Evolutionary conservation across 2,329 filamentous ascomycete genomes (phyloP), one percentile per base, ranked within the genome.

Genomic region (Mycosphaerelloides madeirae): DNA sequence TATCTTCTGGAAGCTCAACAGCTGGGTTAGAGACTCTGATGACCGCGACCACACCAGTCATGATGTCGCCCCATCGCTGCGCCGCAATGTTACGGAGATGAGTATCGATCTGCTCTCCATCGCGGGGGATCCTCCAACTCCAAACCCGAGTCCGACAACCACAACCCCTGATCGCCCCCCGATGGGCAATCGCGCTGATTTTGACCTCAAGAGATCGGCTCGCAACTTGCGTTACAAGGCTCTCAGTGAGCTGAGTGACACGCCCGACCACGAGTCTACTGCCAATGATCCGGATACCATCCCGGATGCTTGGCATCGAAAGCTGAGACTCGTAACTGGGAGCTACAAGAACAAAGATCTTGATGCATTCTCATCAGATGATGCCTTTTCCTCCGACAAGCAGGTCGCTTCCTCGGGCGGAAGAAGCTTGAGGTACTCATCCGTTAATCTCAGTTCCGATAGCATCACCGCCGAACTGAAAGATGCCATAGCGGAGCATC

Each of bases 211-310:
- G 39, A 46, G 56, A n/a, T 57, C 59, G 6, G 45, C 54, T n/a
- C 51, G 57, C 29, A 53, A 59, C 32, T 52, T 51, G 43, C 52
- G 57, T 13, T 60, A 60, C 48, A 59, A 58, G 28, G 55, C 56
- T 9, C 39, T 61, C 16, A 20, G 31, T 3, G 31, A 43, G 14
- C 13, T 31, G 36, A 22, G 15, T 6, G 11, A 9, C 3, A 20
- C 34, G 5, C 29, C 38, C 19, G 38, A 40, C 5, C 38, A 40
- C 20, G 28, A 40, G 11, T 28, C 31, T 20, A 15, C n/a, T 5
- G 20, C 31, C 16, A 34, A 12, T 12, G 18, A 28, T 13, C 31
- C 31, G 12, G n/a, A 15, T 18, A 18, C 14, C 4, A 19, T 32
- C 8, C 37, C 37, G 3, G 25, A 13, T 19, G 12, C 37, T 29